Conservation (phyloP, 176 grass and related monocot genomes). For the Elymus sibiricus region DNA sequence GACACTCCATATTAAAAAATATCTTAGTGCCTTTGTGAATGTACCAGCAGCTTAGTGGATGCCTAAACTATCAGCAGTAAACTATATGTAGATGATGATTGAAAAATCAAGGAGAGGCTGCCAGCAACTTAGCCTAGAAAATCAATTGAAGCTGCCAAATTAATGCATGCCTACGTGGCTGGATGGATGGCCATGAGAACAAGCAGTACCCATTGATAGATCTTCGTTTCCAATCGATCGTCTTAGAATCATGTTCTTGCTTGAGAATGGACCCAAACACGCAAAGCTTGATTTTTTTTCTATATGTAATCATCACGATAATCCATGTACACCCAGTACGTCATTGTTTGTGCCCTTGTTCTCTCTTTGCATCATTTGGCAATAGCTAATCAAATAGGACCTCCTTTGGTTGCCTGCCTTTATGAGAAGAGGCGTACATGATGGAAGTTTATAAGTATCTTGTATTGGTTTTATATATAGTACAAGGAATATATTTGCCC, state of each 20-base stretch:
- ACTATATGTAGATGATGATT: background rate
- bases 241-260: constrained; percentile 31
- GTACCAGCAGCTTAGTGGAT: background rate
- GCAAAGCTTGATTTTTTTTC: background rate
- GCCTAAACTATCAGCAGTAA: background rate
- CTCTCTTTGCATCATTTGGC: background rate
- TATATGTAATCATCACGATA: background rate
- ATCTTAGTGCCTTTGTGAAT: background rate
- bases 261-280: background rate
- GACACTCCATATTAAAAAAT: background rate
- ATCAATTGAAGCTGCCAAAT: background rate
- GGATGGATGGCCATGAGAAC: background rate
- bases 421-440: background rate
- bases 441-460: background rate
- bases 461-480: background rate
- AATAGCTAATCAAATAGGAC: background rate
- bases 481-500: background rate
- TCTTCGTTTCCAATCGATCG: background rate
- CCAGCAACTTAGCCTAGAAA: background rate
- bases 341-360: background rate
- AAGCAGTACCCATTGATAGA: background rate
- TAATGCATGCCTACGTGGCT: background rate
- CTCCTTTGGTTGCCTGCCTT: background rate
- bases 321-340: background rate
- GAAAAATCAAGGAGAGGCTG: constrained; percentile 16